Evolutionary conservation across 805 yeast species (phyloP).

Genomic region (Candida nitratophila): DNA sequence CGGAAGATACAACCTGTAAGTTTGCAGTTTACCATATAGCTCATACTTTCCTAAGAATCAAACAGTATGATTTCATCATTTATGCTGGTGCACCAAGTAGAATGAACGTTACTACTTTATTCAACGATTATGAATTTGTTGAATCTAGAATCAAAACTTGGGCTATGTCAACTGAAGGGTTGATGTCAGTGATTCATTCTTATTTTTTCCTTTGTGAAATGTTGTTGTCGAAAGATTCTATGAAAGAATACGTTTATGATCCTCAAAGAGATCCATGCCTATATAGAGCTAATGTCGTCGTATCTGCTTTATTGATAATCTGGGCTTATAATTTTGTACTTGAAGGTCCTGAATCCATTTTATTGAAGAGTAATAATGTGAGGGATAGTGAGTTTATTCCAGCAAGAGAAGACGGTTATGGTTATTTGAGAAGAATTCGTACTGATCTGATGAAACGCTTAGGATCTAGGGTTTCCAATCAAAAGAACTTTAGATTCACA

Average conservation of each 20-base stretch:
- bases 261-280: slow-evolving; percentile 26
- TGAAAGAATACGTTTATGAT: slow-evolving; percentile 23
- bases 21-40: slow-evolving; percentile 64
- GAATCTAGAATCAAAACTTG: slow-evolving; percentile 40
- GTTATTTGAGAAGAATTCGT: slow-evolving; percentile 40
- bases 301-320: slow-evolving; percentile 30
- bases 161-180: slow-evolving; percentile 37
- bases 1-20: slow-evolving; percentile 37
- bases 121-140: slow-evolving; percentile 43
- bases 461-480: background rate
- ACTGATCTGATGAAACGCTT: slow-evolving; percentile 20
- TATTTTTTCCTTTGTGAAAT: slow-evolving; percentile 50
- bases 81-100: slow-evolving; percentile 73
- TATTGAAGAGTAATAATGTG: slow-evolving; percentile 12
- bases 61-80: slow-evolving; percentile 68
- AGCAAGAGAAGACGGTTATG: slow-evolving; percentile 41
- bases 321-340: slow-evolving; percentile 42
- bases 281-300: slow-evolving; percentile 30
- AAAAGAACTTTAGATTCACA: slow-evolving; percentile 13
- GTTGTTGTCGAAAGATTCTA: slow-evolving; percentile 31
- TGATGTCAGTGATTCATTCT: slow-evolving; percentile 46
- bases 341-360: slow-evolving; percentile 41
- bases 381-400: slow-evolving; percentile 7
- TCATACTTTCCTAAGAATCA: slow-evolving; percentile 54
- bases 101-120: slow-evolving; percentile 54